Percentiles rank a stretch among this genome's conserved stretches.
Conservation (phyloP, 2,329 filamentous ascomycete species). For the Fusarium caatingaense region DNA sequence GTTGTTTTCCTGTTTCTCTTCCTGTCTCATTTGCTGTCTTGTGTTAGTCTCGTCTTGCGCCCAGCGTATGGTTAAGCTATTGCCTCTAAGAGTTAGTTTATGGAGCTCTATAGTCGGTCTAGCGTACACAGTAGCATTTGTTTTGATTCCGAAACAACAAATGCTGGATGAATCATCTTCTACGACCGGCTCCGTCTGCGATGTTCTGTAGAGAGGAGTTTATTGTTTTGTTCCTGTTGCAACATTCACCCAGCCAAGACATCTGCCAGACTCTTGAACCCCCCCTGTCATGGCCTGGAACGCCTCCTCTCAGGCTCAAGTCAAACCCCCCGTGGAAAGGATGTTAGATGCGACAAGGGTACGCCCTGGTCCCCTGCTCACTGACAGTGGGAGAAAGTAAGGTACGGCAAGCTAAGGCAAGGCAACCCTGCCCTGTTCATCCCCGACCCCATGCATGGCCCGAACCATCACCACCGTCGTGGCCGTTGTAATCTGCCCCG, state of each 20-base stretch:
- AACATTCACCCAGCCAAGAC: constrained; percentile 30
- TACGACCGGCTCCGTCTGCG: constrained; percentile 28
- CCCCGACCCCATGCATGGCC: constrained; percentile 29
- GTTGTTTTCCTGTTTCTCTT: background rate
- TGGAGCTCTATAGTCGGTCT: constrained; percentile 3
- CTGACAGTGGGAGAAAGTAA: constrained; percentile 10
- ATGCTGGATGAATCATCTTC: constrained; percentile 27
- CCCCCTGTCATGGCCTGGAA: constrained; percentile 31
- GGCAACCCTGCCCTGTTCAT: constrained; percentile 7
- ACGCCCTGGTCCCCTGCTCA: constrained; percentile 17
- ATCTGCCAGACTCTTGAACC: constrained; percentile 2
- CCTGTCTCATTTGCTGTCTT: constrained; percentile 29
- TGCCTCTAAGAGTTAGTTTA: constrained; percentile 16
- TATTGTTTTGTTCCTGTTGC: constrained; percentile 36
- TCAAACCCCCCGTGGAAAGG: background rate
- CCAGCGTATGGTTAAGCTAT: constrained; percentile 4
- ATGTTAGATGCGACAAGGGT: constrained; percentile 30
- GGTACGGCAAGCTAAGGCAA: constrained; percentile 2
- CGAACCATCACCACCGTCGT: constrained; percentile 47
- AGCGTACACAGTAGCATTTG: constrained; percentile 15
- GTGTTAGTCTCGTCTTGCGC: constrained; percentile 32
- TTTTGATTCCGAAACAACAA: constrained; percentile 38
- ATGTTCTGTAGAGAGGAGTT: constrained; percentile 15
- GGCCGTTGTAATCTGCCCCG: constrained; percentile 48
- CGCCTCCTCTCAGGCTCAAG: constrained; percentile 14